phyloP scores from a whole-genome alignment of 2,329 filamentous ascomycete genomes.

The Elsinoe ampelina region DNA sequence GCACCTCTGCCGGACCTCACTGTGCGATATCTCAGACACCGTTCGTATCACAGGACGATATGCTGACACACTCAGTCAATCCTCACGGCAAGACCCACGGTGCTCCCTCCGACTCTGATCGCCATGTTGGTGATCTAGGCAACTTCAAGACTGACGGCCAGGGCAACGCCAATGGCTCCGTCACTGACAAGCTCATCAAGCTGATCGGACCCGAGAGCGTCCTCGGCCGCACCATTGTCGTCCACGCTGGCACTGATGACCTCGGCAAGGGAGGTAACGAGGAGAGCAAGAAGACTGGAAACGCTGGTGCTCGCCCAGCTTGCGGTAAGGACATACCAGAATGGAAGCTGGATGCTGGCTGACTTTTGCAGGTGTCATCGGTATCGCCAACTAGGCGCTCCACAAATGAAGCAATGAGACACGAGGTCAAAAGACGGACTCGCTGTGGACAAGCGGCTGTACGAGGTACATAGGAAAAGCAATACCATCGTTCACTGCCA shows the following conservation, averaged over 20 bases:
- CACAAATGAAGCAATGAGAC: neutral
- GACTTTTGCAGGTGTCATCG: constrained; percentile 26
- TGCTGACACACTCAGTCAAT: constrained; percentile 61
- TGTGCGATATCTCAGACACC: constrained; percentile 50
- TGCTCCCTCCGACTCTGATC: constrained; percentile 68
- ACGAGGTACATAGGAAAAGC: constrained; percentile 1
- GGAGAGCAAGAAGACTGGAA: constrained; percentile 97
- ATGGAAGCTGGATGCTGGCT: neutral
- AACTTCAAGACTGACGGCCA: constrained; percentile 94
- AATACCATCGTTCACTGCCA: neutral
- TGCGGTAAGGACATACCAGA: constrained; percentile 57
- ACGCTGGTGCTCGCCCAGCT: constrained; percentile 84
- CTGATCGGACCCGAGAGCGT: constrained; percentile 93
- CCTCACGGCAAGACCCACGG: constrained; percentile 88
- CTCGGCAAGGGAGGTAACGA: constrained; percentile 85
- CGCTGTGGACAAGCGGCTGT: neutral
- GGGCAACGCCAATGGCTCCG: constrained; percentile 77
- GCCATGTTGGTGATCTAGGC: constrained; percentile 94
- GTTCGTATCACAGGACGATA: neutral
- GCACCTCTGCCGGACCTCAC: constrained; percentile 95
- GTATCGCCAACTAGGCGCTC: constrained; percentile 25
- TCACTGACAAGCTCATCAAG: constrained; percentile 78
- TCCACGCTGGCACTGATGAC: constrained; percentile 92
- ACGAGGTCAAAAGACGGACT: neutral
- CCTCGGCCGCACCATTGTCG: constrained; percentile 89